These are phyloP conservation scores for Didymella segeticola DNA, from an alignment of 2,329 filamentous ascomycete species.

Conservation along the genomic window DNA sequence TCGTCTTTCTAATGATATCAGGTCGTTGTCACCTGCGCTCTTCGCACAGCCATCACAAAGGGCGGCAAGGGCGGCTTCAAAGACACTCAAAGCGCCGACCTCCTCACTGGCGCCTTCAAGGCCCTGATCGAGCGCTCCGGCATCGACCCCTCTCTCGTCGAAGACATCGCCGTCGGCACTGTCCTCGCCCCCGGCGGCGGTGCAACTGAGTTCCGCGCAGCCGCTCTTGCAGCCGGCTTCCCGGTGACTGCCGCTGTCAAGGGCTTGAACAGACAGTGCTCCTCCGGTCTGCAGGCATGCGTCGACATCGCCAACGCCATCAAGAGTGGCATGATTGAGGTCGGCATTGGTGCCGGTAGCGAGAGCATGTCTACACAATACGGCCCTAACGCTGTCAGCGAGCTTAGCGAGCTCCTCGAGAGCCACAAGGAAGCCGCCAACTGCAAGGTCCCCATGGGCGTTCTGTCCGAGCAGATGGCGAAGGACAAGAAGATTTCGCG, in stretches of 20 bases:
- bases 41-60: conserved; percentile 91
- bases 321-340: conserved; percentile 87
- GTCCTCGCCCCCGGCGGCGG: conserved; percentile 93
- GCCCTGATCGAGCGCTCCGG: conserved; percentile 82
- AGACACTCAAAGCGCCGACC: conserved; percentile 85
- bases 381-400: conserved; percentile 84
- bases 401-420: conserved; percentile 91
- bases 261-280: conserved; percentile 92
- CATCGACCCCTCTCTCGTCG: conserved; percentile 86
- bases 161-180: conserved; percentile 90
- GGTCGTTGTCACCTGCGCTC: conserved; percentile 89
- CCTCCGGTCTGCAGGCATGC: conserved; percentile 87
- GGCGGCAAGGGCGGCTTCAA: conserved; percentile 95
- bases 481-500: conserved; percentile 78
- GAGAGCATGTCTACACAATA: conserved; percentile 97
- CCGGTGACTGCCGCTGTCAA: conserved; percentile 84
- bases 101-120: conserved; percentile 83
- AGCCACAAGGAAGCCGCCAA: conserved; percentile 81
- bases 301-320: conserved; percentile 96
- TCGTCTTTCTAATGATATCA: too few relatives aligned
- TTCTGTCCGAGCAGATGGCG: conserved; percentile 93
- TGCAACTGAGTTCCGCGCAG: conserved; percentile 95
- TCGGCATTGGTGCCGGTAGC: conserved; percentile 91
- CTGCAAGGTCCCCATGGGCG: conserved; percentile 98
- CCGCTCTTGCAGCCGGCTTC: conserved; percentile 88